phyloP scores from a whole-genome alignment of 2,329 filamentous ascomycete species.

The Fusarium miscanthi region DNA sequence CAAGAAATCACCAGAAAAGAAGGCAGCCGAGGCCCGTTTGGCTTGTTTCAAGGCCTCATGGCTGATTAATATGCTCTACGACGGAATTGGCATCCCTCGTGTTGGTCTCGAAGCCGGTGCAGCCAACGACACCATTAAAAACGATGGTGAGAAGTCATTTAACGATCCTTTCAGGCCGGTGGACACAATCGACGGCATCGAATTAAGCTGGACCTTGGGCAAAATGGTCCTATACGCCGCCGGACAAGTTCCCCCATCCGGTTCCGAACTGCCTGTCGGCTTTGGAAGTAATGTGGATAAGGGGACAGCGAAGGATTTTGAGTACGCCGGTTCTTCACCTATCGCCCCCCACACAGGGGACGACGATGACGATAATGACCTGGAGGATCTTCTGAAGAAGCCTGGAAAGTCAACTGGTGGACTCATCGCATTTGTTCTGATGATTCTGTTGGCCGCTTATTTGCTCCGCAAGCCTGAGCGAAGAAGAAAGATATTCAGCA shows the following conservation, averaged over 20 bases:
- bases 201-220: constrained; percentile 96
- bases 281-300: constrained; percentile 86
- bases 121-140: constrained; percentile 77
- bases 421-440: constrained; percentile 79
- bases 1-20: constrained; percentile 80
- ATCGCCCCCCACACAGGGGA: constrained; percentile 53
- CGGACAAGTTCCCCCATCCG: constrained; percentile 80
- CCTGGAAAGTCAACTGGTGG: constrained; percentile 77
- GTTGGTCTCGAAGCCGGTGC: constrained; percentile 78
- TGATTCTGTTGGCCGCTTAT: constrained; percentile 76
- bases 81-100: constrained; percentile 93
- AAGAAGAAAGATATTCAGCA: constrained; percentile 55
- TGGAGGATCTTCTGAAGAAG: constrained; percentile 73
- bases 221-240: constrained; percentile 97
- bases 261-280: constrained; percentile 77
- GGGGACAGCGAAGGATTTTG: constrained; percentile 79
- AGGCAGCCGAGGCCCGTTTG: constrained; percentile 81
- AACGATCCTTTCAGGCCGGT: constrained; percentile 90
- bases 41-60: constrained; percentile 98
- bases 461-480: constrained; percentile 84
- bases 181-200: constrained; percentile 88
- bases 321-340: constrained; percentile 75
- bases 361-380: constrained; percentile 63
- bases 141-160: constrained; percentile 75
- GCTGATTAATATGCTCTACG: constrained; percentile 96